These are phyloP conservation scores for Phlegmacium glaucopus DNA, from an alignment of 768 basidiomycete genomes.

Conservation along the genomic window DNA sequence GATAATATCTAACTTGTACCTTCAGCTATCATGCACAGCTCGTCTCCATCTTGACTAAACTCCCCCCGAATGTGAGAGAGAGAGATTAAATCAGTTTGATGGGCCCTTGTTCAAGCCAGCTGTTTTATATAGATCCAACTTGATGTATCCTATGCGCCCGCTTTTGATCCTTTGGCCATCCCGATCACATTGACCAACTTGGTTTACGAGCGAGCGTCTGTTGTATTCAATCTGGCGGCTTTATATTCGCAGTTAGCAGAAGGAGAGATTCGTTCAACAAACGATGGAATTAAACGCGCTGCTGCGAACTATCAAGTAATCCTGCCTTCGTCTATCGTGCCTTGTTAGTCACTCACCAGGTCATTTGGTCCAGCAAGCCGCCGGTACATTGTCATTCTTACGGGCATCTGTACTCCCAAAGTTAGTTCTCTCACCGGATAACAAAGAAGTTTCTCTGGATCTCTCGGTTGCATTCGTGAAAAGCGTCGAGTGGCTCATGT, in stretches of 20 bases:
- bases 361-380: slow-evolving; percentile 47
- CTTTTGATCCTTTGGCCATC: slow-evolving; percentile 53
- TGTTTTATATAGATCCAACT: slow-evolving; percentile 54
- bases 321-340: neutral
- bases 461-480: slow-evolving; percentile 58
- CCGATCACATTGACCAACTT: slow-evolving; percentile 70
- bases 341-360: slow-evolving; percentile 2
- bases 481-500: slow-evolving; percentile 71
- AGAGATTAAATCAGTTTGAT: neutral
- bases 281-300: slow-evolving; percentile 84
- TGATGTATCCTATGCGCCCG: slow-evolving; percentile 69
- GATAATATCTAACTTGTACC: slow-evolving; percentile 3
- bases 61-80: slow-evolving; percentile 68
- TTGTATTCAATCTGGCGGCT: slow-evolving; percentile 85
- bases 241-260: slow-evolving; percentile 81
- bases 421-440: slow-evolving; percentile 42
- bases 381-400: slow-evolving; percentile 69
- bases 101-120: slow-evolving; percentile 2
- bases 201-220: slow-evolving; percentile 74
- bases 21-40: slow-evolving; percentile 90
- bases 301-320: slow-evolving; percentile 74
- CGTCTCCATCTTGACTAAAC: slow-evolving; percentile 75
- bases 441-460: slow-evolving; percentile 61
- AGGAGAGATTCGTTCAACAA: slow-evolving; percentile 61
- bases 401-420: slow-evolving; percentile 49